These are phyloP conservation scores for Aleurites moluccanus DNA, from an alignment of 441 rosid species.

Conservation along the genomic window DNA sequence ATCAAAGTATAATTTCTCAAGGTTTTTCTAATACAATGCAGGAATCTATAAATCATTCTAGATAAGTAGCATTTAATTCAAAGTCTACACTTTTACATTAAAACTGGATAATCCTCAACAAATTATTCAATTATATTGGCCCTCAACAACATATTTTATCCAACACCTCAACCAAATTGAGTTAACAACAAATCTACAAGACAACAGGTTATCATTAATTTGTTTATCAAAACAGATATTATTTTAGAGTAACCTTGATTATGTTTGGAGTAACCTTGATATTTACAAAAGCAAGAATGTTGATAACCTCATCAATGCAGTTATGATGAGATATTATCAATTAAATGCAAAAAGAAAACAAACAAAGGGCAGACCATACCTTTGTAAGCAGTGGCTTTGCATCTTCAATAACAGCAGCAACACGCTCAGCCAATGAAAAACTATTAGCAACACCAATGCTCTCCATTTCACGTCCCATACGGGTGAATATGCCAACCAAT, in stretches of 20 bases:
- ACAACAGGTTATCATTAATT: neutral
- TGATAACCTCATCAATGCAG: neutral
- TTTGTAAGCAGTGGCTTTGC: slow-evolving; percentile 83
- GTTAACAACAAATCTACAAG: neutral
- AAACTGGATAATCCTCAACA: no score
- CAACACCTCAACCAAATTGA: neutral
- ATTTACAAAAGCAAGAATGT: neutral
- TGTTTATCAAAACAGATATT: neutral
- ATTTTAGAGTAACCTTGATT: neutral
- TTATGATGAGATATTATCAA: neutral
- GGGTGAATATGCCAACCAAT: no score
- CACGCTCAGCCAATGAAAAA: slow-evolving; percentile 74
- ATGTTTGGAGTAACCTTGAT: neutral
- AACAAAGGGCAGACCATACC: slow-evolving; percentile 52
- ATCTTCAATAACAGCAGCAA: slow-evolving; percentile 75
- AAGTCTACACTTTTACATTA: neutral
- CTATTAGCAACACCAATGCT: slow-evolving; percentile 68
- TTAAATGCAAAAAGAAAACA: slow-evolving; percentile 3
- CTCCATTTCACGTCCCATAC: no score
- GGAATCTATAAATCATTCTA: neutral
- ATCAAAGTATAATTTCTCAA: neutral
- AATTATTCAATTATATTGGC: neutral
- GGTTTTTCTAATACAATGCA: neutral
- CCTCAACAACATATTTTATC: slow-evolving; percentile 1
- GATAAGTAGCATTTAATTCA: neutral